Evolutionary conservation across 1,284 basidiomycete genomes (phyloP), one percentile per base, ranked within the genome.

Genomic region (Apiotrichum brassicae): DNA sequence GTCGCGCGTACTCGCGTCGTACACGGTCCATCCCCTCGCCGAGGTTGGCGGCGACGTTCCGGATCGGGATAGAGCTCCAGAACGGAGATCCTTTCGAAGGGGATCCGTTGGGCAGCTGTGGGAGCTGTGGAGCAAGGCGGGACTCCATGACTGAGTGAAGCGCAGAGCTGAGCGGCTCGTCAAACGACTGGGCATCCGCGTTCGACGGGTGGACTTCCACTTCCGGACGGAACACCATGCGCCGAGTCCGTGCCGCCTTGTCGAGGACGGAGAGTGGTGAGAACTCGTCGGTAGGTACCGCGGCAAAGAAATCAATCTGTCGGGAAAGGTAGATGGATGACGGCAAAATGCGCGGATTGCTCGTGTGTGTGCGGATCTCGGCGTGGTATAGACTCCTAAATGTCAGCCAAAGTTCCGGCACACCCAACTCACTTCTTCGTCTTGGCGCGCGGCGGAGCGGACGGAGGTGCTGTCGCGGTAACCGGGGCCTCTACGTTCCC

Each of bases 311-410:
- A 9, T 82, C 76, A 67, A 90, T 85, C 56, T 91, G 87, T 57
- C 86, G 85, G 0, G 83, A 82, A 13, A 87, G 79, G 65, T 91
- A 91, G 34, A 93, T 77, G 0, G 85, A 78, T 0, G 81, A 77
- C 1, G 87, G 84, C 1, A 87, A 76, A 22, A 87, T 74, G 3
- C 71, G 76, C 0, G 77, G 74, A 2, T 81, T 81, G 6, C 72
- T 74, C 2, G 82, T 81, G 65, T 75, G 81, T 0, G 86, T 88
- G 40, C 85, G 85, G 14, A 92, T 77, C 63, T 93, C 89, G 1
- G 85, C 86, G 39, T 84, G 81, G 0, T 86, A 78, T 2, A 89
- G 76, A 72, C 78, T 83, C 40, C 25, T 28, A 11, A 13, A 7
- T 14, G n/a, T 30, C 7, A 30, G 28, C 28, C n/a, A 14, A 30